Percentiles rank a stretch among this genome's conserved stretches.
Evolutionary conservation across 257 asterid species (phyloP).

Genomic region (Solanum corneliomulleri): DNA sequence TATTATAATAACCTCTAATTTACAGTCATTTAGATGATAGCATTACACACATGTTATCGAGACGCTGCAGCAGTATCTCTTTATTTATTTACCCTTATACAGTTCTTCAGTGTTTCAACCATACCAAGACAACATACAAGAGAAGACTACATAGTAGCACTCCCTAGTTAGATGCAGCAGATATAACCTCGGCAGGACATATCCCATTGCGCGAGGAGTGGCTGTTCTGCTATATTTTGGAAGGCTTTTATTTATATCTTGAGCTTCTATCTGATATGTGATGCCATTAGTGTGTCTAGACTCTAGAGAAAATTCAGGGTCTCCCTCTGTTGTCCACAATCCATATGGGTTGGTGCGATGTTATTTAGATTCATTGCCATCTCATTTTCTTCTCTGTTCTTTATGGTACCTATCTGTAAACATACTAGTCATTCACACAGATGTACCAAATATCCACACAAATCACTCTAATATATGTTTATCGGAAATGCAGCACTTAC

Average conservation of each 20-base stretch:
- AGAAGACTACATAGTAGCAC: background rate
- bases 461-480: background rate
- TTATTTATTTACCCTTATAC: background rate
- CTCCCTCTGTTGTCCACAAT: background rate
- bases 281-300: background rate
- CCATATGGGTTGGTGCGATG: background rate
- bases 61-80: background rate
- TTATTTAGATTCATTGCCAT: background rate
- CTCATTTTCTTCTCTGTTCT: background rate
- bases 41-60: background rate
- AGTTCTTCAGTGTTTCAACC: background rate
- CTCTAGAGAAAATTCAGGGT: background rate
- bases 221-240: background rate
- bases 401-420: background rate
- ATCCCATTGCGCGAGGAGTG: background rate
- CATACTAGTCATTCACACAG: background rate
- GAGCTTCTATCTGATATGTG: background rate
- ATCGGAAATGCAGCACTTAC: conserved; percentile 1
- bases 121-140: background rate
- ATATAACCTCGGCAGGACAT: background rate
- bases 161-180: background rate
- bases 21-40: background rate
- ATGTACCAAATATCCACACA: background rate
- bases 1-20: background rate
- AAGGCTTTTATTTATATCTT: background rate